phyloP scores from a whole-genome alignment of 1,284 basidiomycete species.

The Leccinum subspadiceum region DNA sequence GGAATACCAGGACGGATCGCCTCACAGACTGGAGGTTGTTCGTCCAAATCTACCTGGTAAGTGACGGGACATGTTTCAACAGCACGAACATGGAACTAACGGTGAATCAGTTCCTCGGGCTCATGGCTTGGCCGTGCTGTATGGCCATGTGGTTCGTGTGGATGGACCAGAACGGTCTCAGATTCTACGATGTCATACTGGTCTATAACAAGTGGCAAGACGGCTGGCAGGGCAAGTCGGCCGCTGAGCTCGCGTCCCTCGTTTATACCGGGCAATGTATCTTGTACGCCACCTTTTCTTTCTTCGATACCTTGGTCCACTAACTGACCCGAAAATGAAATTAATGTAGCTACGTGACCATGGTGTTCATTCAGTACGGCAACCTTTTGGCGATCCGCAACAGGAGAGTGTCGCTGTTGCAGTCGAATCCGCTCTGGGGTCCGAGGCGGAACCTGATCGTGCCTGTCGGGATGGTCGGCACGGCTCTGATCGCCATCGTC shows the following conservation, averaged over 20 bases:
- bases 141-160: slow-evolving; percentile 43
- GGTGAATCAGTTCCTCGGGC: slow-evolving; percentile 39
- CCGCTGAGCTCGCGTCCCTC: slow-evolving; percentile 31
- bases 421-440: slow-evolving; percentile 38
- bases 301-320: neutral
- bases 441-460: slow-evolving; percentile 37
- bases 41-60: slow-evolving; percentile 31
- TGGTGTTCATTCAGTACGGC: slow-evolving; percentile 37
- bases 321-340: neutral
- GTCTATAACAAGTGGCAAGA: slow-evolving; percentile 39
- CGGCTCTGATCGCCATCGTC: slow-evolving; percentile 35
- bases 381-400: slow-evolving; percentile 35
- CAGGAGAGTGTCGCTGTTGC: slow-evolving; percentile 32
- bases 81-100: neutral
- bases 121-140: slow-evolving; percentile 46
- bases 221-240: slow-evolving; percentile 32
- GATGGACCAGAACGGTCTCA: slow-evolving; percentile 35
- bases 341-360: slow-evolving; percentile 38
- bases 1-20: slow-evolving; percentile 59
- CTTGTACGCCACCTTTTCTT: neutral
- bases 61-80: neutral
- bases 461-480: slow-evolving; percentile 36
- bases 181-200: slow-evolving; percentile 40
- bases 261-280: slow-evolving; percentile 36
- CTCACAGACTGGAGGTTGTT: slow-evolving; percentile 40